These are phyloP conservation scores for Cucurbita maxima DNA, from an alignment of 306 rosid genomes.

Conservation along the genomic window DNA sequence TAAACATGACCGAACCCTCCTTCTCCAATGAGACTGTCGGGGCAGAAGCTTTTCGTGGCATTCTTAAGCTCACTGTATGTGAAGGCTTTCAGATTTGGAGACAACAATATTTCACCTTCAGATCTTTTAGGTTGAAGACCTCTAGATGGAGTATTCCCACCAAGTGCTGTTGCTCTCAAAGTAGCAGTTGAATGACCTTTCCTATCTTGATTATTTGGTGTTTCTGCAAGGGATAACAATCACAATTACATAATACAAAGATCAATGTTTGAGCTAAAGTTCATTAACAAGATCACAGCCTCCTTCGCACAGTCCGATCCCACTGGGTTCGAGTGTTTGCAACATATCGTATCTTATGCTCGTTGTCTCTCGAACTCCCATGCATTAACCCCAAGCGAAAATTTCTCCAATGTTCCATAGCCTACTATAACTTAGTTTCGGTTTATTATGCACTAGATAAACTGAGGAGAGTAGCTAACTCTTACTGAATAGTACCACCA, in stretches of 20 bases:
- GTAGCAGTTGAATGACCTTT: constrained; percentile 1
- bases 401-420: not conserved
- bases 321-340: not conserved
- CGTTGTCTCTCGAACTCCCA: not conserved
- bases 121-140: constrained; percentile 7
- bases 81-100: constrained; percentile 14
- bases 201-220: not conserved
- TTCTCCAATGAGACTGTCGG: constrained; percentile 21
- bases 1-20: constrained; percentile 22
- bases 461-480: not conserved
- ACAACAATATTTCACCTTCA: constrained; percentile 12
- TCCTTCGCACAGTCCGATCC: not conserved
- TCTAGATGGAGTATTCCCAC: not conserved
- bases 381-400: not conserved
- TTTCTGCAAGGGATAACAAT: not conserved
- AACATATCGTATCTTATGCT: not conserved
- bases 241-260: not conserved
- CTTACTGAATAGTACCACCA: not conserved
- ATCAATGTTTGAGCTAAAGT: not conserved
- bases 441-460: not conserved
- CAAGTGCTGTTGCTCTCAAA: not conserved
- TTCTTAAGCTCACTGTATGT: constrained; percentile 12
- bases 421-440: not conserved
- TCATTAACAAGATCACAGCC: not conserved
- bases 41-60: constrained; percentile 18